Conservation (phyloP, 1,284 basidiomycete species). For the Apiotrichum porosum region DNA sequence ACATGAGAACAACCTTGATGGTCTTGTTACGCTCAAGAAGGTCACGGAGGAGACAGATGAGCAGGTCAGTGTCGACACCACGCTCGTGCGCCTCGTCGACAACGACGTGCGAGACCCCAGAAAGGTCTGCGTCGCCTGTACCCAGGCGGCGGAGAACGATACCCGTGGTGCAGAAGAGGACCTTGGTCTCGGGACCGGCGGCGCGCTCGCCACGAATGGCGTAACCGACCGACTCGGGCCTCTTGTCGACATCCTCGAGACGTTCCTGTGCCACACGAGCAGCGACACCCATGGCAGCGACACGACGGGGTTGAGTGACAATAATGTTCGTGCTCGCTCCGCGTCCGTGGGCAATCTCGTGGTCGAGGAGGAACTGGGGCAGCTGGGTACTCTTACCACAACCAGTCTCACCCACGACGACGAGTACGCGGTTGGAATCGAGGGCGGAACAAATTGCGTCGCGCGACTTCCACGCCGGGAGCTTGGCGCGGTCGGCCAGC, state of each 20-base stretch:
- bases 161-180: slow-evolving; percentile 91
- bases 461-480: slow-evolving; percentile 72
- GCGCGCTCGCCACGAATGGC: slow-evolving; percentile 85
- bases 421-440: slow-evolving; percentile 61
- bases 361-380: slow-evolving; percentile 83
- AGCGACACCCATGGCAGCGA: slow-evolving; percentile 86
- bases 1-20: slow-evolving; percentile 58
- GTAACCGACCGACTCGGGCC: slow-evolving; percentile 71
- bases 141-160: slow-evolving; percentile 74
- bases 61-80: slow-evolving; percentile 82
- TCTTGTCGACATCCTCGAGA: slow-evolving; percentile 60
- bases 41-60: slow-evolving; percentile 77
- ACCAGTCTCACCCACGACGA: slow-evolving; percentile 79
- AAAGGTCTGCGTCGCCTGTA: slow-evolving; percentile 64
- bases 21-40: slow-evolving; percentile 63
- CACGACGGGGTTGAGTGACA: slow-evolving; percentile 83
- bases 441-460: slow-evolving; percentile 62
- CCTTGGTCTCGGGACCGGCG: slow-evolving; percentile 61
- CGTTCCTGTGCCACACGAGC: slow-evolving; percentile 81
- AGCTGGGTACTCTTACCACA: slow-evolving; percentile 76
- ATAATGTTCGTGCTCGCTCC: slow-evolving; percentile 74
- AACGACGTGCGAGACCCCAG: slow-evolving; percentile 73
- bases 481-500: slow-evolving; percentile 55
- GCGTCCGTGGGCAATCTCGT: slow-evolving; percentile 59
- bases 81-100: slow-evolving; percentile 94